Evolutionary conservation across 768 basidiomycete species (phyloP).

Genomic region (Suillus decipiens): DNA sequence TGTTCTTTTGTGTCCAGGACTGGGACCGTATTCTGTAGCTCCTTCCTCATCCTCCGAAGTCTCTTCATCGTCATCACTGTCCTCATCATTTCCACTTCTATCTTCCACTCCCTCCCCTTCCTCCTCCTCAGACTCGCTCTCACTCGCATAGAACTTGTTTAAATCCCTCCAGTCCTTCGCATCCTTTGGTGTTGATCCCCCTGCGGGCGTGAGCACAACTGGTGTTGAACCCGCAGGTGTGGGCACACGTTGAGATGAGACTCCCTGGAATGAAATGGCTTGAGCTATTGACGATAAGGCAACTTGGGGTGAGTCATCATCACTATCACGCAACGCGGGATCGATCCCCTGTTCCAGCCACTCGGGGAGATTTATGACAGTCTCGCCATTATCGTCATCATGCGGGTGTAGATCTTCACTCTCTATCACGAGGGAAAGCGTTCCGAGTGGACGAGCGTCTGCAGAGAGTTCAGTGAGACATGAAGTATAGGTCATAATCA

Average conservation of each 20-base stretch:
- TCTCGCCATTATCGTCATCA: slow-evolving; percentile 38
- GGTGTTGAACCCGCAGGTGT: slow-evolving; percentile 41
- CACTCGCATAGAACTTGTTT: slow-evolving; percentile 72
- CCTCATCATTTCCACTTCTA: slow-evolving; percentile 21
- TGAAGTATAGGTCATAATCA: background rate
- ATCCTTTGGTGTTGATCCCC: slow-evolving; percentile 45
- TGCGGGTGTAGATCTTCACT: slow-evolving; percentile 41
- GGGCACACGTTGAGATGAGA: slow-evolving; percentile 26
- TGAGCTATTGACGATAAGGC: slow-evolving; percentile 13
- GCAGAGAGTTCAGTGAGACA: slow-evolving; percentile 24
- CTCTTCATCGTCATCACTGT: slow-evolving; percentile 32
- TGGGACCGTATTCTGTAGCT: slow-evolving; percentile 1
- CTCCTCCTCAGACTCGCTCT: slow-evolving; percentile 30
- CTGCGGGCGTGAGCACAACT: slow-evolving; percentile 58
- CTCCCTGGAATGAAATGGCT: slow-evolving; percentile 43
- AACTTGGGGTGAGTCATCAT: slow-evolving; percentile 46
- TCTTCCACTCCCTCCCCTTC: slow-evolving; percentile 33
- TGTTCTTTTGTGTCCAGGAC: background rate
- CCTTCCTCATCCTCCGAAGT: slow-evolving; percentile 29
- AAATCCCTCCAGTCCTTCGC: slow-evolving; percentile 58
- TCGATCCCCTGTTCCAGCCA: slow-evolving; percentile 91
- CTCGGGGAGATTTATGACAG: slow-evolving; percentile 57
- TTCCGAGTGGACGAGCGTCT: slow-evolving; percentile 54
- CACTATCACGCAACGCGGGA: slow-evolving; percentile 67
- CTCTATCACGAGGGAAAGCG: slow-evolving; percentile 62